Base-by-base conservation (phyloP, 2,329 filamentous ascomycete species). In the Hymenoscyphus albidus region DNA sequence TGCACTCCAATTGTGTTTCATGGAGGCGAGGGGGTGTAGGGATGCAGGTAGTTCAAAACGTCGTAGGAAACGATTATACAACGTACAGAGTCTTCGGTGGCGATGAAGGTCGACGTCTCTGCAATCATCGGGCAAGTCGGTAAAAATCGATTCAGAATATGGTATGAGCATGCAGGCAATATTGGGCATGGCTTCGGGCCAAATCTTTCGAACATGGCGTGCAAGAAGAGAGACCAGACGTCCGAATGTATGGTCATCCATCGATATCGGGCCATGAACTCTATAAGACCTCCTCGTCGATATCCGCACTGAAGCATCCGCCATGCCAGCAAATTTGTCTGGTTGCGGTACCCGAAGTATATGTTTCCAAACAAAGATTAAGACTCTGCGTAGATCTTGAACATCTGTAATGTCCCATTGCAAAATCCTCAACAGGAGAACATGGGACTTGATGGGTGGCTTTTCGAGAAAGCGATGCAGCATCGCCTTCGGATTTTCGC, bases 1-100 rank as follows among this genome's bases (percentile, higher is more conserved):
- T 0, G 85, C 85, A 62, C 82, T 78, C 86, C 86, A 88, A 67
- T 82, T 83, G 73, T 81, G 77, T 3, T 74, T 72, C 74, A 79
- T 79, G 44, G 80, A 77, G 3, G 67, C 62, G 27, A 79, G 67
- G 0, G 79, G 77, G 2, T 74, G 65, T 22, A 72, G 66, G 0
- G 70, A 68, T 2, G 80, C 72, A 16, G 77, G 76, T 59, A 70
- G 70, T 31, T 75, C 76, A 22, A 84, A 76, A 5, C 73, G 68
- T 27, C 64, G 65, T 5, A 84, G 70, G 1, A 78, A 73, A 31
- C 69, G 62, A 68, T 83, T 83, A 70, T 80, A 78, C 4, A 82
- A 54, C 5, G 66, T 56, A 61, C 78, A 75, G 13, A 72, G 58
- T 58, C 63, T 64, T 7, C 48, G 32, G 51, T 71, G 69, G 18